Conservation (phyloP, 2,329 filamentous ascomycete genomes). For the Xylariaceae sp. region DNA sequence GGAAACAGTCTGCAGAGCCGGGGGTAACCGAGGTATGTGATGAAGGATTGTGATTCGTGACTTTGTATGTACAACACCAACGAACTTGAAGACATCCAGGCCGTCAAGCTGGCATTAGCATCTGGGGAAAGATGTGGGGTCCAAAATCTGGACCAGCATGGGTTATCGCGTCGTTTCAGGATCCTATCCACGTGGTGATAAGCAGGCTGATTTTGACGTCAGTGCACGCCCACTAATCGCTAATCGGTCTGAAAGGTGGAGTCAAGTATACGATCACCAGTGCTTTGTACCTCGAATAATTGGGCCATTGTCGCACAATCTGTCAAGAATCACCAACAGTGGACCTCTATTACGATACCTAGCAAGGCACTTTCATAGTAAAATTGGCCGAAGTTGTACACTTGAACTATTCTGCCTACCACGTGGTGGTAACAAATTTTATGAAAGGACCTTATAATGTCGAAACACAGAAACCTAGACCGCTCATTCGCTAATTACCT, state of each 20-base stretch:
- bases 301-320: too few relatives aligned
- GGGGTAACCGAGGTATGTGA: slow-evolving; percentile 9
- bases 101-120: not conserved
- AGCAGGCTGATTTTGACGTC: slow-evolving; percentile 34
- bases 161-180: slow-evolving; percentile 37
- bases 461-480: too few relatives aligned
- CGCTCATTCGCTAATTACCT: too few relatives aligned
- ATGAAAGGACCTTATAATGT: too few relatives aligned
- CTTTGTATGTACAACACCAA: too few relatives aligned
- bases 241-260: not conserved
- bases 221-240: slow-evolving; percentile 5
- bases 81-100: too few relatives aligned
- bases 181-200: slow-evolving; percentile 41
- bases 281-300: too few relatives aligned
- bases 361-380: not conserved
- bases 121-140: slow-evolving; percentile 9
- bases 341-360: not conserved
- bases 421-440: too few relatives aligned
- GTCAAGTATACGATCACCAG: not conserved
- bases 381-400: not conserved
- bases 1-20: not conserved
- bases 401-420: too few relatives aligned
- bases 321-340: not conserved
- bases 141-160: slow-evolving; percentile 35
- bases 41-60: slow-evolving; percentile 26